Evolutionary conservation across 371 early-diverging fungal species (phyloP).

Genomic region (Mortierella sp.): DNA sequence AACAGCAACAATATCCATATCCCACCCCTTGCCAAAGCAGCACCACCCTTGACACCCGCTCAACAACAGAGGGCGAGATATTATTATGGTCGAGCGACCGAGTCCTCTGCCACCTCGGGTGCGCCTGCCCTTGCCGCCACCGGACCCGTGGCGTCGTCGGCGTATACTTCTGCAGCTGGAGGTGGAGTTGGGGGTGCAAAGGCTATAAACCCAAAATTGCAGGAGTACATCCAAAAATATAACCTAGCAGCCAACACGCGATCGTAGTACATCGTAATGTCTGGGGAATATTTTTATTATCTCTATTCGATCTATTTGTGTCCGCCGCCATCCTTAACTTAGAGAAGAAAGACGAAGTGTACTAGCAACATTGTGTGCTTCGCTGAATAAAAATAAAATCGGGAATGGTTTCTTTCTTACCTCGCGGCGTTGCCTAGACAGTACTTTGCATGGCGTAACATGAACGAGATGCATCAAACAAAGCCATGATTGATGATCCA

Average conservation of each 20-base stretch:
- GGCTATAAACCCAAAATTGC: constrained; percentile 46
- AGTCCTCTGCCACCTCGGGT: neutral
- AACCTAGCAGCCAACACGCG: constrained; percentile 46
- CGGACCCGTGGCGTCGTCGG: neutral
- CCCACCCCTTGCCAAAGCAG: neutral
- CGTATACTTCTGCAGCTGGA: neutral
- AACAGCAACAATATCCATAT: neutral
- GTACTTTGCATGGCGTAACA: neutral
- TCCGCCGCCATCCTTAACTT: neutral
- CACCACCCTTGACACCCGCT: neutral
- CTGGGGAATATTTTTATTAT: neutral
- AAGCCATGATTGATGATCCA: neutral
- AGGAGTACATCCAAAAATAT: constrained; percentile 56
- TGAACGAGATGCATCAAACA: neutral
- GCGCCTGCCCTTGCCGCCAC: neutral
- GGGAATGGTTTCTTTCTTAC: too few relatives aligned
- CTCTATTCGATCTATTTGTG: neutral
- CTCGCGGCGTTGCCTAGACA: too few relatives aligned
- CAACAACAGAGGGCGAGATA: neutral
- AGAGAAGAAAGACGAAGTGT: too few relatives aligned
- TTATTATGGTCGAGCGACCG: constrained; percentile 9
- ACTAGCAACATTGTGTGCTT: too few relatives aligned
- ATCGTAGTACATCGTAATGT: neutral
- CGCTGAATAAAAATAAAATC: too few relatives aligned
- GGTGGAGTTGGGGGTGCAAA: constrained; percentile 22